phyloP scores from a whole-genome alignment of 371 early-diverging fungal species.

The Mucor sp. region DNA sequence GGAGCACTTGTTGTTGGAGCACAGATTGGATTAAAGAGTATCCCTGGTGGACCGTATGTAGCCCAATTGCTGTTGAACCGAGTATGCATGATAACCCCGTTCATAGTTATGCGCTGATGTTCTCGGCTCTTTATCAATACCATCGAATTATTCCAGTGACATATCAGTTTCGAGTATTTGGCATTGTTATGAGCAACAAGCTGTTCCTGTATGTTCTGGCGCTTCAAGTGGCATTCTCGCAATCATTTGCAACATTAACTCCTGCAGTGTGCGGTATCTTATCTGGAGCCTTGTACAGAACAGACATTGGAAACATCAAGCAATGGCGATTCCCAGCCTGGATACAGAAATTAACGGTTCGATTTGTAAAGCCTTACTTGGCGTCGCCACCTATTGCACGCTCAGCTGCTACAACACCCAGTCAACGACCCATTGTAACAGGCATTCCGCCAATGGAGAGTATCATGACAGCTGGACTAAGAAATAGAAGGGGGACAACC shows the following conservation, averaged over 20 bases:
- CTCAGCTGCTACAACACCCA: constrained; percentile 49
- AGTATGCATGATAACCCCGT: background rate
- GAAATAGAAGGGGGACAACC: constrained; percentile 27
- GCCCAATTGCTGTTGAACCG: background rate
- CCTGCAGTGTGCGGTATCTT: constrained; percentile 61
- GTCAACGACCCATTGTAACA: constrained; percentile 31
- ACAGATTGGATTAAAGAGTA: constrained; percentile 49
- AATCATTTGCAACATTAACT: constrained; percentile 57
- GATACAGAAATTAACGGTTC: constrained; percentile 28
- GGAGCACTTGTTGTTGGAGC: constrained; percentile 52
- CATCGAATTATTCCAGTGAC: constrained; percentile 59
- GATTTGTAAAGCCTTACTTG: constrained; percentile 41
- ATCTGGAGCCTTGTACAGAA: constrained; percentile 63
- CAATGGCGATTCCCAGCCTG: constrained; percentile 63
- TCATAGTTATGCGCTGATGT: constrained; percentile 58
- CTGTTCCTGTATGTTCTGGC: constrained; percentile 62
- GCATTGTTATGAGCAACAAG: constrained; percentile 66
- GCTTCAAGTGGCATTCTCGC: constrained; percentile 58
- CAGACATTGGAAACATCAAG: constrained; percentile 61
- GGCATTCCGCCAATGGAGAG: constrained; percentile 30
- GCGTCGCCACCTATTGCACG: constrained; percentile 55
- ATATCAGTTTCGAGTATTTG: constrained; percentile 66
- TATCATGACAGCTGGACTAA: constrained; percentile 34
- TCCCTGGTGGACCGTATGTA: constrained; percentile 70
- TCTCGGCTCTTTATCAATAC: constrained; percentile 67